Base-by-base conservation (phyloP, 257 asterid genomes). In the Solanum ahanhuiri region DNA sequence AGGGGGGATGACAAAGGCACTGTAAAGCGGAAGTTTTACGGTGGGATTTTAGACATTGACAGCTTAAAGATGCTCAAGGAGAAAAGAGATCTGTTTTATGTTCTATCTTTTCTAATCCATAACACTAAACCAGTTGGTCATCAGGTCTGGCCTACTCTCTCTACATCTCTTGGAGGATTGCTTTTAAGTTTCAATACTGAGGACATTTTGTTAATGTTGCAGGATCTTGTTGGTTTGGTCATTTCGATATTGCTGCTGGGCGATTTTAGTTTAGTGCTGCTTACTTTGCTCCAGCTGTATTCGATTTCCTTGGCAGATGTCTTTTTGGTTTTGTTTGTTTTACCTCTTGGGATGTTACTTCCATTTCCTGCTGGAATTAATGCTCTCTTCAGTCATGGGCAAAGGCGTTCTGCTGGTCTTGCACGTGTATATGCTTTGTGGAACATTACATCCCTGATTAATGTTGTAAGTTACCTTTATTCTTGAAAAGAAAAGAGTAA, bases 331-430 rank as follows among this genome's bases (percentile, higher is more conserved):
- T 91, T 97, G 92, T 95, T 94, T 85, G 92, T 97, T 88, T 89
- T 93, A 86, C 99, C 99, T 15, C 91, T 97, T 28, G 99, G 98
- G 45, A 93, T 95, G 86, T 90, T 97, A 89, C 98, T 97, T 81
- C 98, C 99, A 51, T 95, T 97, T 87, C 99, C 99, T 70, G 94
- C 99, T 88, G 99, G 99, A 87, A 95, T 97, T 89, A 97, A 95
- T 89, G 99, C 99, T 87, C 90, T 97, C 70, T 95, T 97, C 91
- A 95, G 98, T 87, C 98, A 97, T 85, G 99, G 99, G 82, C 98
- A 98, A 10, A 94, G 98, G 88, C 94, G 96, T 83, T 95, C 99
- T 73, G 98, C 99, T 83, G 96, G 97, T 83, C 99, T 97, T 88
- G 98, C 99, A 17, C 99, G 99, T 84, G 92, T 93, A 75, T 97